Evolutionary conservation across 2,329 filamentous ascomycete species (phyloP).

Genomic region (Orbilia ellipsospora): DNA sequence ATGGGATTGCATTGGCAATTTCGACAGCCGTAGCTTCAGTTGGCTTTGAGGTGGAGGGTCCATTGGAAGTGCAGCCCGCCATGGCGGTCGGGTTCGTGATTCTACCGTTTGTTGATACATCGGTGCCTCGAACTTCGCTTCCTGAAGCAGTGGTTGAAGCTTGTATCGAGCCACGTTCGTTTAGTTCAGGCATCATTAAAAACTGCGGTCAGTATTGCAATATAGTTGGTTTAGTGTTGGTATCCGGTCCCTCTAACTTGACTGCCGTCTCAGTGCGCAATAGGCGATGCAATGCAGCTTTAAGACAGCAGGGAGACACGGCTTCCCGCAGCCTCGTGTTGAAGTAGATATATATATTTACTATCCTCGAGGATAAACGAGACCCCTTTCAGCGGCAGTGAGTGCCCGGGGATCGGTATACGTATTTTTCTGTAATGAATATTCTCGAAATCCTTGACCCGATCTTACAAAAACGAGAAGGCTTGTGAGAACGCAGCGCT

Average conservation of each 20-base stretch:
- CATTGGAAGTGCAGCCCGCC: slow-evolving; percentile 1
- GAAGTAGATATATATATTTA: slow-evolving; percentile 7
- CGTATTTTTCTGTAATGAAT: no score
- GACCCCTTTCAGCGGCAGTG: neutral
- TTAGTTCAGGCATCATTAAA: slow-evolving; percentile 39
- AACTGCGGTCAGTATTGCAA: slow-evolving; percentile 6
- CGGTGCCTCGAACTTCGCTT: slow-evolving; percentile 24
- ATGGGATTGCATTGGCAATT: slow-evolving; percentile 5
- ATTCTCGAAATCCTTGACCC: neutral
- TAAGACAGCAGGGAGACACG: slow-evolving; percentile 23
- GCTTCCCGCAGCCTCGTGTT: slow-evolving; percentile 24
- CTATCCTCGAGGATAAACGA: slow-evolving; percentile 19
- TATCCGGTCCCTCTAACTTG: slow-evolving; percentile 7
- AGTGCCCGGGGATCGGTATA: no score
- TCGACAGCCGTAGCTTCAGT: slow-evolving; percentile 4
- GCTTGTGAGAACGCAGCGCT: slow-evolving; percentile 16
- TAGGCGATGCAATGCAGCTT: slow-evolving; percentile 40
- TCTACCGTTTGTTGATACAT: slow-evolving; percentile 9
- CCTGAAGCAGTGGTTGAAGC: slow-evolving; percentile 16
- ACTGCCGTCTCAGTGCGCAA: slow-evolving; percentile 23
- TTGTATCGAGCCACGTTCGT: slow-evolving; percentile 38
- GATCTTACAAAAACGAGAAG: slow-evolving; percentile 1
- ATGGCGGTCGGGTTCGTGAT: slow-evolving; percentile 19
- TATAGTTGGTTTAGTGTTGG: slow-evolving; percentile 16
- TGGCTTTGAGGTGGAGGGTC: slow-evolving; percentile 14